These are phyloP conservation scores for Phytophthora fragariae DNA, from an alignment of 352 stramenopile genomes.

Conservation along the genomic window DNA sequence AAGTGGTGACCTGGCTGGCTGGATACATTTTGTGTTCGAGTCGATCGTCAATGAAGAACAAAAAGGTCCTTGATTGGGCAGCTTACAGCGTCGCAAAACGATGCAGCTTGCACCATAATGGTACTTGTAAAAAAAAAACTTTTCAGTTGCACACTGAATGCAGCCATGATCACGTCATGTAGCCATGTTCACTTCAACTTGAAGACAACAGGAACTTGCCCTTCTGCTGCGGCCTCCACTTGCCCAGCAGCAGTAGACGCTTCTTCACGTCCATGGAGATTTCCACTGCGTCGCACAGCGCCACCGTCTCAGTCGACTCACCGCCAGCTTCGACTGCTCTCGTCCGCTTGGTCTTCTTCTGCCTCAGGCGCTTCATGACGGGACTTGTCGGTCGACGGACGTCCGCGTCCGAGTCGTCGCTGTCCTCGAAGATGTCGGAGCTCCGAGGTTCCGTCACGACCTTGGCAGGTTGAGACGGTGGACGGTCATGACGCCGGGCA, in stretches of 20 bases:
- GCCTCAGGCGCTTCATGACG: conserved; percentile 58
- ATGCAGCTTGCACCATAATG: not conserved
- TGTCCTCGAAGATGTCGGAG: not conserved
- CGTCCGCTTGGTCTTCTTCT: conserved; percentile 32
- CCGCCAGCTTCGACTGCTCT: not conserved
- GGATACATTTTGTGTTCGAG: conserved; percentile 1
- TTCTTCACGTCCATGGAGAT: conserved; percentile 72
- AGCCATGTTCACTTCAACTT: conserved; percentile 24
- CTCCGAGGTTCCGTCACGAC: not conserved
- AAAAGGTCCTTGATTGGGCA: not conserved
- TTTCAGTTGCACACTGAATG: not conserved
- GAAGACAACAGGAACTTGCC: conserved; percentile 11
- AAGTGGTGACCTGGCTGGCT: not conserved
- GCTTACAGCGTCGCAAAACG: not conserved
- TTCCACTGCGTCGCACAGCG: conserved; percentile 51
- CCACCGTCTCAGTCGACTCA: conserved; percentile 1
- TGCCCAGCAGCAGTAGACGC: conserved; percentile 58
- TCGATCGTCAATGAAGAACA: not conserved
- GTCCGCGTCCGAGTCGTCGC: conserved; percentile 29
- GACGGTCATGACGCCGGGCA: conserved; percentile 4
- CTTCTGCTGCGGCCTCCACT: conserved; percentile 38
- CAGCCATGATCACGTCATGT: conserved; percentile 16
- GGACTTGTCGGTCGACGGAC: conserved; percentile 56
- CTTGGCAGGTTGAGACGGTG: not conserved
- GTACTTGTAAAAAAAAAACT: too few species aligned